These are phyloP conservation scores for Paralagenidium karlingii DNA, from an alignment of 352 stramenopile genomes.

Conservation along the genomic window DNA sequence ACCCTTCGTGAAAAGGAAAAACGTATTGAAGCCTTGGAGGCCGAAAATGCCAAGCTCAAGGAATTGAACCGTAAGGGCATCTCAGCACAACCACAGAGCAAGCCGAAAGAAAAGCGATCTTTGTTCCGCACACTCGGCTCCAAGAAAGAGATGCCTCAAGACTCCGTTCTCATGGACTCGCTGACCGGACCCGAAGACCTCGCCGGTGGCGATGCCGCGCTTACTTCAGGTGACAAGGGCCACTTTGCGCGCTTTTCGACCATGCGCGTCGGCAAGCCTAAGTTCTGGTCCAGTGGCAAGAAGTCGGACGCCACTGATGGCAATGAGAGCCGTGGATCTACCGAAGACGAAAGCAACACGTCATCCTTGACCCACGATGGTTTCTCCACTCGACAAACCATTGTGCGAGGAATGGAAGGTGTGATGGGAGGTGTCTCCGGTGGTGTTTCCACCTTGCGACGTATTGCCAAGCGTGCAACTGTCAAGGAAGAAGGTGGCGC, in stretches of 20 bases:
- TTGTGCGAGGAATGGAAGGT: constrained; percentile 67
- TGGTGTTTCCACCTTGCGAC: too few species aligned
- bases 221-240: too few species aligned
- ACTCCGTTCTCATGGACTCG: constrained; percentile 56
- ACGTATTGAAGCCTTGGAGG: constrained; percentile 47
- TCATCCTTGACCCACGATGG: too few species aligned
- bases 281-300: constrained; percentile 54
- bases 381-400: too few species aligned
- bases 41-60: constrained; percentile 63
- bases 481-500: constrained; percentile 10
- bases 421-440: too few species aligned
- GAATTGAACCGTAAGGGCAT: constrained; percentile 12
- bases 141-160: constrained; percentile 60
- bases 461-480: constrained; percentile 8
- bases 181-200: constrained; percentile 65
- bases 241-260: constrained; percentile 50
- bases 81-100: constrained; percentile 11
- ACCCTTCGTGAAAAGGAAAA: constrained; percentile 63
- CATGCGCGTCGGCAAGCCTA: constrained; percentile 47
- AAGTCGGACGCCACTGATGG: constrained; percentile 31
- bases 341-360: too few species aligned
- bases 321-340: too few species aligned
- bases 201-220: constrained; percentile 30
- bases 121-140: constrained; percentile 77
- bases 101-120: constrained; percentile 42